These are phyloP conservation scores for Echium plantagineum DNA, from an alignment of 257 asterid species.

Conservation along the genomic window DNA sequence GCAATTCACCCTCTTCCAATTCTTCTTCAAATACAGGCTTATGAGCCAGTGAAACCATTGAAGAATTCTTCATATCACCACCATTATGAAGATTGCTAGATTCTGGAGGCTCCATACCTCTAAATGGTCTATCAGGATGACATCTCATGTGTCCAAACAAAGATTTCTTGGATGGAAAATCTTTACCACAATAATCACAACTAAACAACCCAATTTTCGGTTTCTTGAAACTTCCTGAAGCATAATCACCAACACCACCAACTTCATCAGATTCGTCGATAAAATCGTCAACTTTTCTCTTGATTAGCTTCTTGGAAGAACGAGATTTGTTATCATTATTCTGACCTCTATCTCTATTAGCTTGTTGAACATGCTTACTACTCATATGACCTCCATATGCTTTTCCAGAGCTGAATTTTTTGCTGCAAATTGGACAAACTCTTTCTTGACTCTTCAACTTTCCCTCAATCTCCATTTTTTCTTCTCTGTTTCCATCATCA, in stretches of 20 bases:
- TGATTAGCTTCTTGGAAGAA: neutral
- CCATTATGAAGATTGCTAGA: neutral
- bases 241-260: neutral
- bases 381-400: slow-evolving; percentile 87
- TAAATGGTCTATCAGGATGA: slow-evolving; percentile 47
- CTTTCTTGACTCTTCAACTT: neutral
- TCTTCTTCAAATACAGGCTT: no score
- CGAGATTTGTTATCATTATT: slow-evolving; percentile 13
- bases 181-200: slow-evolving; percentile 16
- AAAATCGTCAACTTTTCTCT: neutral
- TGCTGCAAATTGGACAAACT: slow-evolving; percentile 39
- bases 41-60: neutral
- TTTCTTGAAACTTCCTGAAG: neutral
- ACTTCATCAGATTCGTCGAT: neutral
- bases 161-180: slow-evolving; percentile 31
- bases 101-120: slow-evolving; percentile 49
- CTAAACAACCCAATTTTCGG: neutral
- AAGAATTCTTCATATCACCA: no score
- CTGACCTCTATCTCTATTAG: slow-evolving; percentile 26
- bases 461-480: neutral
- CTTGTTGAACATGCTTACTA: slow-evolving; percentile 67
- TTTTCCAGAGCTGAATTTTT: slow-evolving; percentile 44
- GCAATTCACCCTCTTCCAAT: neutral
- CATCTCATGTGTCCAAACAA: slow-evolving; percentile 60
- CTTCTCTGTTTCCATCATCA: neutral